A percentile compares a stretch with the other conserved stretches of the same genome.
Evolutionary conservation across 2,329 filamentous ascomycete species (phyloP).

Genomic region (Myriosclerotinia duriaeana): DNA sequence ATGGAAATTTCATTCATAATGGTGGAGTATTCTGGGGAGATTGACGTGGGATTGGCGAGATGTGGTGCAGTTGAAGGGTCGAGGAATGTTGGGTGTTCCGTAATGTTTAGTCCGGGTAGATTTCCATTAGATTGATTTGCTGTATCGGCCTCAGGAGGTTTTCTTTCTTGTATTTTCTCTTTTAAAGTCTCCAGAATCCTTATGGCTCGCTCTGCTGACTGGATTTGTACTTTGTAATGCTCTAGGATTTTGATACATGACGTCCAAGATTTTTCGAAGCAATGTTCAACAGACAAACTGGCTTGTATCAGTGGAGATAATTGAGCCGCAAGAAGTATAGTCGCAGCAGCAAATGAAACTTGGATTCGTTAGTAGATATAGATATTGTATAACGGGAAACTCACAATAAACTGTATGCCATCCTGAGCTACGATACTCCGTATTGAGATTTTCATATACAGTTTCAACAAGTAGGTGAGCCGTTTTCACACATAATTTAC

Average conservation of each 20-base stretch:
- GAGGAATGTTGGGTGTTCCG: neutral
- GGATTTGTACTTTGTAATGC: conserved; percentile 16
- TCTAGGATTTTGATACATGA: conserved; percentile 16
- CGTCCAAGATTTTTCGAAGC: conserved; percentile 17
- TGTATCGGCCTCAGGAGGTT: too few species aligned
- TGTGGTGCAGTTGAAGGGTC: neutral
- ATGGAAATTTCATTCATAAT: neutral
- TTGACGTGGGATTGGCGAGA: neutral
- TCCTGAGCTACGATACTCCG: conserved; percentile 25
- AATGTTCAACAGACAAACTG: neutral
- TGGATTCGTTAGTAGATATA: neutral
- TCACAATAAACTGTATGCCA: conserved; percentile 34
- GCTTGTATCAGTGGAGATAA: conserved; percentile 18
- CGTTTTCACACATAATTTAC: conserved; percentile 28
- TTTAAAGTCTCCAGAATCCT: neutral
- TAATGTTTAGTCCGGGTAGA: neutral
- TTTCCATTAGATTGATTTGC: neutral
- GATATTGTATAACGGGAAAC: neutral
- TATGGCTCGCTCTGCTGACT: conserved; percentile 15
- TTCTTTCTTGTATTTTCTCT: conserved; percentile 17
- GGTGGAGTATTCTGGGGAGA: neutral
- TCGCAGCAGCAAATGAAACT: conserved; percentile 30
- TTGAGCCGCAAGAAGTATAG: conserved; percentile 25
- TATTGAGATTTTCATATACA: conserved; percentile 23
- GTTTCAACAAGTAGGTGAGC: conserved; percentile 26